Evolutionary conservation across 2,329 filamentous ascomycete species (phyloP).

Genomic region (Camillea tinctor): DNA sequence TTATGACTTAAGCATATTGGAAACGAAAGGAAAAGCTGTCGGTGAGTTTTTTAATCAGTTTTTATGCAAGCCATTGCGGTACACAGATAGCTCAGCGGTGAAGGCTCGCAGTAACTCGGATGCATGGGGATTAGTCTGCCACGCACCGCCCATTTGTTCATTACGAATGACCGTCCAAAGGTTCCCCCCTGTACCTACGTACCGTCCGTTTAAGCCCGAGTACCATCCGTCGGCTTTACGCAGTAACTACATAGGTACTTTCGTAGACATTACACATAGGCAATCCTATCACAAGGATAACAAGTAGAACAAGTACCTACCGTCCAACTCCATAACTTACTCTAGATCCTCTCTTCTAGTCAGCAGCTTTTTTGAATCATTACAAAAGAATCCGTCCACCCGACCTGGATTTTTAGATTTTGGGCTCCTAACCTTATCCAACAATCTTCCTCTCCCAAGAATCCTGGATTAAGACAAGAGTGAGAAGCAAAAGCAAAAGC

Average conservation of each 20-base stretch:
- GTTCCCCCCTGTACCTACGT: no score
- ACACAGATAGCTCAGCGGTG: constrained; percentile 2
- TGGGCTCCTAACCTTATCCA: neutral
- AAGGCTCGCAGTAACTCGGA: constrained; percentile 17
- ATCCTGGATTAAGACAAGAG: no score
- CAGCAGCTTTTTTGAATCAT: neutral
- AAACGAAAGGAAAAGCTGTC: constrained; percentile 10
- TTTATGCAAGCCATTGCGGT: constrained; percentile 14
- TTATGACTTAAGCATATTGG: constrained; percentile 28
- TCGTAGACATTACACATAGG: neutral
- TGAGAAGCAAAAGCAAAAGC: no score
- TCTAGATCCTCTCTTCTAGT: neutral
- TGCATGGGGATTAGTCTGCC: constrained; percentile 9
- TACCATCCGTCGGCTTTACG: constrained; percentile 8
- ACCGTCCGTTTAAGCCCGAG: constrained; percentile 29
- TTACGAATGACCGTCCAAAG: constrained; percentile 26
- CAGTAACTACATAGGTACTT: neutral
- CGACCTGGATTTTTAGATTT: neutral
- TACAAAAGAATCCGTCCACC: neutral
- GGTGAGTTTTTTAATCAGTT: constrained; percentile 19
- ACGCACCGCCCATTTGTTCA: constrained; percentile 14
- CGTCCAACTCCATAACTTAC: no score
- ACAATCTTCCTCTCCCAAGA: no score
- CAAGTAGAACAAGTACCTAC: no score
- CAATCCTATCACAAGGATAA: constrained; percentile 1